Percentiles rank a stretch among this genome's conserved stretches.
Evolutionary conservation across 2,329 filamentous ascomycete genomes (phyloP).

Genomic region (Didymella arachidicola): DNA sequence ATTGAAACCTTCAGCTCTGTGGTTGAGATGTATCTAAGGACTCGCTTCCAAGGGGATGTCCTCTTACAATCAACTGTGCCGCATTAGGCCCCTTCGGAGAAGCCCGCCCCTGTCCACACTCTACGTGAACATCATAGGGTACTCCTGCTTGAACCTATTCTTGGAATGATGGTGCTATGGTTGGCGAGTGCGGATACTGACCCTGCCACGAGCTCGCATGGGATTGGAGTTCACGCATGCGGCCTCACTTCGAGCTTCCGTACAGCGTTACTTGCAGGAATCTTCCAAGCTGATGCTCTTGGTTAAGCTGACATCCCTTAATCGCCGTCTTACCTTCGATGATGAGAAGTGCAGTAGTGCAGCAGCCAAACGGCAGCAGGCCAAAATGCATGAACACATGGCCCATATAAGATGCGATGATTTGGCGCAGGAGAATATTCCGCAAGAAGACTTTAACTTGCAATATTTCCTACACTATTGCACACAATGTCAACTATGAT

Average conservation of each 20-base stretch:
- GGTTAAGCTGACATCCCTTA: conserved; percentile 4
- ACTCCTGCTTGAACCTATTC: not conserved
- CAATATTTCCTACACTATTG: not conserved
- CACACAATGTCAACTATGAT: conserved; percentile 6
- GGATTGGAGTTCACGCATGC: conserved; percentile 15
- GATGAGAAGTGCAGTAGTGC: not conserved
- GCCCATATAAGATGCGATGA: conserved; percentile 8
- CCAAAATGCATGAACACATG: not conserved
- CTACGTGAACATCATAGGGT: not conserved
- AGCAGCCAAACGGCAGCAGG: not conserved
- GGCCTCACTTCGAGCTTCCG: not conserved
- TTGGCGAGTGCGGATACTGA: conserved; percentile 1
- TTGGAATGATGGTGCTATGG: not conserved
- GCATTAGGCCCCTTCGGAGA: conserved; percentile 1
- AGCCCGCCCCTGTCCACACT: not conserved
- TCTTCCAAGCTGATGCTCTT: conserved; percentile 5
- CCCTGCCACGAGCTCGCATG: conserved; percentile 10
- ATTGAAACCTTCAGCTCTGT: not conserved
- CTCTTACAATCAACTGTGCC: not conserved
- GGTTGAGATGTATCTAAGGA: not conserved
- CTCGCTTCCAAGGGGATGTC: not conserved
- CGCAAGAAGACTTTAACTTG: not conserved
- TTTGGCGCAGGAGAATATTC: not conserved
- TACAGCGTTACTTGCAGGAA: not conserved
- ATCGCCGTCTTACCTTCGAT: conserved; percentile 11